These are phyloP conservation scores for Starmerella lactis-condensi DNA, from an alignment of 805 yeast genomes.

Conservation along the genomic window DNA sequence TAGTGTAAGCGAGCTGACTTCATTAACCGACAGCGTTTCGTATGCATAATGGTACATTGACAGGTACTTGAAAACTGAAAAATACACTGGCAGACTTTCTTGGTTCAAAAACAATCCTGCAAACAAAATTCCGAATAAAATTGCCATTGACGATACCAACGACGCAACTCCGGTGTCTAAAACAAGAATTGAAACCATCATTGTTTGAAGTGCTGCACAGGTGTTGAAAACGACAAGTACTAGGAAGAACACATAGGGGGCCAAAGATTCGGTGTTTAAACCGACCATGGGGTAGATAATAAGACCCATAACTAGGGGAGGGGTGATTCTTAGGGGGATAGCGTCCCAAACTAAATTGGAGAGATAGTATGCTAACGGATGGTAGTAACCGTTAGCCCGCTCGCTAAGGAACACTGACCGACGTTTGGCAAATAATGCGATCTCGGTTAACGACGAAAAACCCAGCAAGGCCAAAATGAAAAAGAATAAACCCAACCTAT, in stretches of 20 bases:
- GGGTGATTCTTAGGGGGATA: constrained; percentile 79
- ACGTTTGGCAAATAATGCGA: constrained; percentile 75
- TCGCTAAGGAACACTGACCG: constrained; percentile 80
- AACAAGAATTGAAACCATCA: constrained; percentile 72
- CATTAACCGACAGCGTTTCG: constrained; percentile 81
- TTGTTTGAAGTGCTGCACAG: constrained; percentile 66
- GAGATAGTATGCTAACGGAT: constrained; percentile 65
- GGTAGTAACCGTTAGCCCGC: constrained; percentile 84
- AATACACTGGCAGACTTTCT: constrained; percentile 36
- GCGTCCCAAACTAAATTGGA: constrained; percentile 82
- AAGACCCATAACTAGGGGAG: constrained; percentile 64
- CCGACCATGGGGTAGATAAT: constrained; percentile 86
- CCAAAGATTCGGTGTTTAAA: constrained; percentile 55
- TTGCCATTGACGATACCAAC: constrained; percentile 63
- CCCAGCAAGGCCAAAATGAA: constrained; percentile 84
- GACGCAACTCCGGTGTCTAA: constrained; percentile 87
- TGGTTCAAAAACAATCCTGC: constrained; percentile 89
- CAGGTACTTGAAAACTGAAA: constrained; percentile 51
- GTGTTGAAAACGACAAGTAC: constrained; percentile 69
- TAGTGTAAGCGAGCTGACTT: constrained; percentile 68
- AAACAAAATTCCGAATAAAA: constrained; percentile 70
- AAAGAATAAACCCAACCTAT: constrained; percentile 82
- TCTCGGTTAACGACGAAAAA: constrained; percentile 77
- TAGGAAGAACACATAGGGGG: constrained; percentile 47
- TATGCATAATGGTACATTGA: constrained; percentile 92